These are phyloP conservation scores for Amaranthus tricolor DNA, from an alignment of 179 eudicot species.

Conservation along the genomic window DNA sequence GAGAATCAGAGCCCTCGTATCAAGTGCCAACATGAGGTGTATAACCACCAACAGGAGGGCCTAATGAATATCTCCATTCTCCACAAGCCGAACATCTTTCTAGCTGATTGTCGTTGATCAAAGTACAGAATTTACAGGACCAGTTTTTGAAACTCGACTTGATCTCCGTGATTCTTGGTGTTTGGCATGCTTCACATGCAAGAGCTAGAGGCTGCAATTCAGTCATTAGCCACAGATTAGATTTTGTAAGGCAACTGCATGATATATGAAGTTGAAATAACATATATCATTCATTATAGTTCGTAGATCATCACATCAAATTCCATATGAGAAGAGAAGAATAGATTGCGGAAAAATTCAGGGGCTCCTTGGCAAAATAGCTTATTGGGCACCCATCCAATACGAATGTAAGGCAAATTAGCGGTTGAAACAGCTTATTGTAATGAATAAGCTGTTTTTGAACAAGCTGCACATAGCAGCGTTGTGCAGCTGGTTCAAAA, in stretches of 20 bases:
- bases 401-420: no score
- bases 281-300: neutral
- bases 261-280: neutral
- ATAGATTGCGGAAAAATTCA: no score
- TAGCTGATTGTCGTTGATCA: constrained; percentile 43
- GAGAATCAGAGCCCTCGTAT: constrained; percentile 12
- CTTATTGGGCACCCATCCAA: no score
- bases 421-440: no score
- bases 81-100: constrained; percentile 71
- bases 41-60: constrained; percentile 45
- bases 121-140: constrained; percentile 81
- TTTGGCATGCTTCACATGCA: constrained; percentile 66
- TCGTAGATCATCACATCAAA: no score
- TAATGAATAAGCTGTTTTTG: no score
- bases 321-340: no score
- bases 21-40: constrained; percentile 54
- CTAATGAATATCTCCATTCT: constrained; percentile 84
- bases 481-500: no score
- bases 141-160: constrained; percentile 36
- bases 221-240: constrained; percentile 9
- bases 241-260: neutral
- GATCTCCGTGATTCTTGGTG: constrained; percentile 31
- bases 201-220: constrained; percentile 60
- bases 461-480: no score
- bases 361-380: no score